Conservation (phyloP, 805 yeast species). For the Myxozyma kluyveri region DNA sequence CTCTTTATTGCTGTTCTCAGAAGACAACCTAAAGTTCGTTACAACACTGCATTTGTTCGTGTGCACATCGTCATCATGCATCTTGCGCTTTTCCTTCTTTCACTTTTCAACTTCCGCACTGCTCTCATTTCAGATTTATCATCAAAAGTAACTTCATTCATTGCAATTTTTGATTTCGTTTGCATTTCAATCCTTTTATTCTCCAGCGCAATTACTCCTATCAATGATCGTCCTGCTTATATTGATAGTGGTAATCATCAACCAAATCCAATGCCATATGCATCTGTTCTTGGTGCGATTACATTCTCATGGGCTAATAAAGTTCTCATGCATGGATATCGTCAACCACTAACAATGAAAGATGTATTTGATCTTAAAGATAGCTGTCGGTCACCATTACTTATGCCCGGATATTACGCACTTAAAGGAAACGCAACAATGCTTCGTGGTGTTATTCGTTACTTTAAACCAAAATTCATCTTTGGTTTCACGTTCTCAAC, state of each 20-base stretch:
- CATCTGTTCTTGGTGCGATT: slow-evolving; percentile 59
- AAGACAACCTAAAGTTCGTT: slow-evolving; percentile 17
- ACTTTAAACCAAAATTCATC: slow-evolving; percentile 7
- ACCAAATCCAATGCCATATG: slow-evolving; percentile 74
- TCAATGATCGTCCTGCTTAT: slow-evolving; percentile 65
- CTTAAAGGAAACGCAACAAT: slow-evolving; percentile 17
- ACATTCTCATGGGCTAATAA: slow-evolving; percentile 76
- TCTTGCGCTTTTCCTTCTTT: slow-evolving; percentile 19
- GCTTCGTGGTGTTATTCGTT: slow-evolving; percentile 19
- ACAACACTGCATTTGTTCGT: slow-evolving; percentile 30
- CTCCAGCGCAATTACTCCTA: slow-evolving; percentile 54
- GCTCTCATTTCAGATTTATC: slow-evolving; percentile 33
- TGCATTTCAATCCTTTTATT: slow-evolving; percentile 46
- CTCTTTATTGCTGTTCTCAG: slow-evolving; percentile 29
- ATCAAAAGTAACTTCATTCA: slow-evolving; percentile 16
- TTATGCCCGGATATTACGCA: slow-evolving; percentile 46
- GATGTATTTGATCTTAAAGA: slow-evolving; percentile 83
- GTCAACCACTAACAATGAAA: slow-evolving; percentile 49
- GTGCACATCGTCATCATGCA: slow-evolving; percentile 33
- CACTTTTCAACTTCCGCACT: slow-evolving; percentile 33
- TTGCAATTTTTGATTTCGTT: slow-evolving; percentile 39
- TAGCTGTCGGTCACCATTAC: slow-evolving; percentile 74
- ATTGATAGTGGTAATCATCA: slow-evolving; percentile 40
- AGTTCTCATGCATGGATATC: slow-evolving; percentile 65
- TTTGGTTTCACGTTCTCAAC: slow-evolving; percentile 21